Evolutionary conservation across 176 grass and related monocot genomes (phyloP), one percentile per base, ranked within the genome.

Genomic region (Pontederia paniculata): DNA sequence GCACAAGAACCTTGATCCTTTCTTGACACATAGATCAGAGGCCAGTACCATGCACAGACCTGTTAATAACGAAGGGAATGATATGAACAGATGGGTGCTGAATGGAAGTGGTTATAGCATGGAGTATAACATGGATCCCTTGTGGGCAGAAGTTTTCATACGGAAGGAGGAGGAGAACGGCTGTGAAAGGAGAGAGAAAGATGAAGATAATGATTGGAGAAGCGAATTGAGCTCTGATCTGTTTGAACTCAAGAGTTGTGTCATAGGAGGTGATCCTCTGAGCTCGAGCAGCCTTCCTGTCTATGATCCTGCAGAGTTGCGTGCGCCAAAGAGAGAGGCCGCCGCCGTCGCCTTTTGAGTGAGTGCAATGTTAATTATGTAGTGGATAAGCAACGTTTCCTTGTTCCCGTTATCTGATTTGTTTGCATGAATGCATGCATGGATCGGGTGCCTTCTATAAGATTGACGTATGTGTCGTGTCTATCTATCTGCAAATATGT

Each of bases 161-260:
- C 13, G 9, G 22, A 41, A 66, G 47, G 16, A 12, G 42, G 64
- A 12, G n/a, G 21, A 15, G 28, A 37, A 5, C 6, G 14, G 25
- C 16, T 8, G 8, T 37, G 12, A 23, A 18, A 15, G n/a, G n/a
- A 42, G n/a, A 9, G 23, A 0, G 2, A 9, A 37, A 37, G 28
- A 42, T 0, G 25, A 7, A 9, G 45, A 44, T 5, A 9, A 42
- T 54, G 49, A 50, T 9, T 11, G 23, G 14, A 50, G 15, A 42
- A 67, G 49, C 20, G 62, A 65, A 11, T 65, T 45, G 13, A 65
- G 62, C 62, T 65, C 62, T 10, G 62, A 63, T 44, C 19, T 63
- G 17, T 63, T 63, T 23, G 60, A 63, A 44, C 60, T 63, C 0
- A 23, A 63, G 60, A 63, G 13, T 9, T 46, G 12, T 48, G 43